These are phyloP conservation scores for Thelonectria blattea DNA, from an alignment of 2,329 filamentous ascomycete genomes.

Conservation along the genomic window DNA sequence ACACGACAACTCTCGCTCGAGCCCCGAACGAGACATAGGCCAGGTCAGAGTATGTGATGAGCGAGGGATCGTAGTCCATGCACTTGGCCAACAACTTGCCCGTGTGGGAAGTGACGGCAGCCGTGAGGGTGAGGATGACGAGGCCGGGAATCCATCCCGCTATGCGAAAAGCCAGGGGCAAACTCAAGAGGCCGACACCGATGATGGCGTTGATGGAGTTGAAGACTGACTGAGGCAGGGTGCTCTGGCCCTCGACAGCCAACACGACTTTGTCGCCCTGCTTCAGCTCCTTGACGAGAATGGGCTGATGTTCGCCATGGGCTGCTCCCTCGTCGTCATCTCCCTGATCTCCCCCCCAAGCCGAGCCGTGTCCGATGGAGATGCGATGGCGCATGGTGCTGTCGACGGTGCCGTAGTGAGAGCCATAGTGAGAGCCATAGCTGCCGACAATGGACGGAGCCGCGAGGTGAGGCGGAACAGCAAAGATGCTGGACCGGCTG, in stretches of 20 bases:
- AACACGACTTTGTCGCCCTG: constrained; percentile 86
- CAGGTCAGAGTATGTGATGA: constrained; percentile 94
- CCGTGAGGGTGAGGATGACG: constrained; percentile 74
- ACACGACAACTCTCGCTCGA: constrained; percentile 80
- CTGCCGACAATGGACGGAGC: constrained; percentile 75
- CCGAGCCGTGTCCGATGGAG: constrained; percentile 53
- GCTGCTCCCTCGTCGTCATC: constrained; percentile 42
- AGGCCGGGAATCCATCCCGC: constrained; percentile 88
- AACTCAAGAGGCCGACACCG: constrained; percentile 84
- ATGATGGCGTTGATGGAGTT: constrained; percentile 95
- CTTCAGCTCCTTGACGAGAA: constrained; percentile 88
- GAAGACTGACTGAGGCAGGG: constrained; percentile 91
- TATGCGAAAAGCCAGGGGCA: constrained; percentile 87
- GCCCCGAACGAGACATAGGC: constrained; percentile 90
- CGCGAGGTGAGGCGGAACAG: constrained; percentile 64
- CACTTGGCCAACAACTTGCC: constrained; percentile 85
- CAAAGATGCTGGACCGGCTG: constrained; percentile 56
- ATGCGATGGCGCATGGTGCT: constrained; percentile 44
- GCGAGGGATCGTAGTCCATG: constrained; percentile 80
- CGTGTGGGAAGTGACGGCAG: constrained; percentile 81
- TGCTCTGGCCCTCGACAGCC: constrained; percentile 91
- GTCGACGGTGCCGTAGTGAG: constrained; percentile 61
- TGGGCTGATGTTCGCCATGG: constrained; percentile 70
- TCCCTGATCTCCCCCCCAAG: constrained; percentile 40
- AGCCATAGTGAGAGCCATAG: constrained; percentile 68